Base-by-base conservation (phyloP, 768 basidiomycete genomes). In the Psilocybe cyanescens region DNA sequence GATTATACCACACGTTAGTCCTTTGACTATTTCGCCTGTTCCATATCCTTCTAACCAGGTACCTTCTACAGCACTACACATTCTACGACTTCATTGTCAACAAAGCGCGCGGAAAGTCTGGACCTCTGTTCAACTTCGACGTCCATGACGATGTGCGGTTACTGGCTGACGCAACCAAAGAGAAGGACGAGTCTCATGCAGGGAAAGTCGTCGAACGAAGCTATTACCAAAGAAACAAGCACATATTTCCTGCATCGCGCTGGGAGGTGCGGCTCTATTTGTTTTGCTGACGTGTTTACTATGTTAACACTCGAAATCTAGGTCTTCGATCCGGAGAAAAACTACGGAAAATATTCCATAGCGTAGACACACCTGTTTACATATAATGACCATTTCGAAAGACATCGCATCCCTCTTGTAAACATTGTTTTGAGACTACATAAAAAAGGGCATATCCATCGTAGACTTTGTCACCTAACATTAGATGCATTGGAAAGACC, bases 31-130 rank as follows among this genome's bases (percentile, higher is more conserved):
- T 17, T n/a, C 17, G n/a, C 44, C 55, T 59, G 58, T 58, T 14
- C 3, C 41, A 44, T n/a, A 33, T 37, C 53, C 30, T 47, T 19
- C 47, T 16, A 52, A 16, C 31, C 8, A 50, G 17, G 8, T 30
- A 55, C 29, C 31, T 17, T 29, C 29, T n/a, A 67, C 41, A 98
- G 94, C 97, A 99, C 72, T 87, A 98, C 75, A 97, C 96, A 1
- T 99, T 99, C 73, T 99, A 98, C 74, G 93, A 96, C 75, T 99
- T 99, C 66, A 97, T 99, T 66, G 81, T 99, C 68, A 99, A 99
- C 82, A 98, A 97, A 77, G 95, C 96, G 7, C 88, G 97, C 24
- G 97, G 97, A 29, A 99, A 99, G 75, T 97, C 95, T 0, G 97
- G 97, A 0, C 97, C 97, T 4, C 77, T 99, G 58, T 99, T 99